Evolutionary conservation across 192 early-diverging fungal species (phyloP).

Genomic region (Coemansia sp.): DNA sequence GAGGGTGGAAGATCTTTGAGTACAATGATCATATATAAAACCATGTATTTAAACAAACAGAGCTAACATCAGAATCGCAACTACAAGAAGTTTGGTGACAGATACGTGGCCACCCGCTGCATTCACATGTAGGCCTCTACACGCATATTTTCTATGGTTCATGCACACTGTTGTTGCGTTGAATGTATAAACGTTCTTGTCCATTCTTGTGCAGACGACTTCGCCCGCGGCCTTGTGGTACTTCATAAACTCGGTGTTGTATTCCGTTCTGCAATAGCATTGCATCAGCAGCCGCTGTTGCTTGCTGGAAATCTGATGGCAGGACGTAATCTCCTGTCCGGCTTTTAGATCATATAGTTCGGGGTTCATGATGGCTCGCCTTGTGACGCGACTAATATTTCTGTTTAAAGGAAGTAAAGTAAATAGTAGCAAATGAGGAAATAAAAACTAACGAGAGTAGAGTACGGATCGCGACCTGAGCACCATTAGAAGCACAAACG

Average conservation of each 20-base stretch:
- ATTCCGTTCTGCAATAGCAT: constrained; percentile 35
- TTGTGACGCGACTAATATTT: too few relatives aligned
- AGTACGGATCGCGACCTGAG: too few relatives aligned
- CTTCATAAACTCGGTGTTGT: constrained; percentile 34
- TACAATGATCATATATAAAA: too few relatives aligned
- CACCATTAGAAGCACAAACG: too few relatives aligned
- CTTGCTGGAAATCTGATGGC: constrained; percentile 20
- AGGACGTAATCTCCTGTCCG: constrained; percentile 17
- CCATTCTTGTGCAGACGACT: constrained; percentile 29
- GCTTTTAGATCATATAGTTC: not conserved
- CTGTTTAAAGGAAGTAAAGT: too few relatives aligned
- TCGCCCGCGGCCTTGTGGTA: constrained; percentile 13
- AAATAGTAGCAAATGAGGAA: too few relatives aligned
- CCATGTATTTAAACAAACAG: not conserved
- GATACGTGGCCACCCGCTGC: constrained; percentile 4
- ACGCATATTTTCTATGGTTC: constrained; percentile 22
- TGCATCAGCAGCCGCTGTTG: constrained; percentile 40
- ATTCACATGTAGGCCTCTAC: constrained; percentile 18
- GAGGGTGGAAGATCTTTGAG: too few relatives aligned
- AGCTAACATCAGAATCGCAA: constrained; percentile 10
- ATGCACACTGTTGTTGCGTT: constrained; percentile 24
- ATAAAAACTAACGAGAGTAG: too few relatives aligned
- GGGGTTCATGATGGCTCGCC: not conserved
- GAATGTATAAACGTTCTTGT: constrained; percentile 16
- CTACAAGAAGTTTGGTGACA: constrained; percentile 11